phyloP scores from a whole-genome alignment of 495 filamentous ascomycete genomes.

The Aspergillus funiculosus region DNA sequence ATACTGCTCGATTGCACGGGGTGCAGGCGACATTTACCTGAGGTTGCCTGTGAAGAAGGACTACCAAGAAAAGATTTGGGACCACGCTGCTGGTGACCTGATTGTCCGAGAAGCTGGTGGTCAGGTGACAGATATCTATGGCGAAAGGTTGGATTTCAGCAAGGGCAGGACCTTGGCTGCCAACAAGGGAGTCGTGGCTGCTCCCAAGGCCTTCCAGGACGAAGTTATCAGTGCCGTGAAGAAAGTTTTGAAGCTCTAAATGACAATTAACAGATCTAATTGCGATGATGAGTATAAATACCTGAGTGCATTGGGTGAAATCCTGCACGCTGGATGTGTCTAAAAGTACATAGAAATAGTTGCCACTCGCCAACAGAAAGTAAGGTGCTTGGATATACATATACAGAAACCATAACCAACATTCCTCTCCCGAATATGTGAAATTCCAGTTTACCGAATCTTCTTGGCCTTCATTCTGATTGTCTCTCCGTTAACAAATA shows the following conservation, averaged over 20 bases:
- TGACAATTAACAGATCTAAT: constrained; percentile 6
- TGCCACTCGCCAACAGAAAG: constrained; percentile 21
- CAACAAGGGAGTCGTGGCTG: constrained; percentile 92
- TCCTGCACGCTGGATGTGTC: constrained; percentile 32
- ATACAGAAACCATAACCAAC: constrained; percentile 30
- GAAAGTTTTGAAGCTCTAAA: constrained; percentile 61
- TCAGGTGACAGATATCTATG: constrained; percentile 78
- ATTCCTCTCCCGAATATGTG: constrained; percentile 15
- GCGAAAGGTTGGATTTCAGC: constrained; percentile 75
- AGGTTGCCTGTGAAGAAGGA: constrained; percentile 73
- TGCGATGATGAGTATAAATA: constrained; percentile 13
- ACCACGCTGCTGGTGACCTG: constrained; percentile 93
- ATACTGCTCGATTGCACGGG: constrained; percentile 91
- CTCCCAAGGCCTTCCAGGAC: constrained; percentile 65
- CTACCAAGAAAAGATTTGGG: constrained; percentile 99
- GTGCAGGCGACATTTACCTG: constrained; percentile 91
- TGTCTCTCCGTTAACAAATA: constrained; percentile 94
- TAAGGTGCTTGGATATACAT: constrained; percentile 37
- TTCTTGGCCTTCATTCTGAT: constrained; percentile 98
- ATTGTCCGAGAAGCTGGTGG: constrained; percentile 94
- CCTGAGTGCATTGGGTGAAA: constrained; percentile 18
- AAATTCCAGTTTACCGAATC: constrained; percentile 65
- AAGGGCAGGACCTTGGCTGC: constrained; percentile 75
- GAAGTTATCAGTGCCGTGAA: constrained; percentile 78
- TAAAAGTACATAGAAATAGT: constrained; percentile 34